A percentile compares a stretch with the other conserved stretches of the same genome.
Conservation (phyloP, 1,139 yeast species). For the Hemisphaericaspora xylanilytica region DNA sequence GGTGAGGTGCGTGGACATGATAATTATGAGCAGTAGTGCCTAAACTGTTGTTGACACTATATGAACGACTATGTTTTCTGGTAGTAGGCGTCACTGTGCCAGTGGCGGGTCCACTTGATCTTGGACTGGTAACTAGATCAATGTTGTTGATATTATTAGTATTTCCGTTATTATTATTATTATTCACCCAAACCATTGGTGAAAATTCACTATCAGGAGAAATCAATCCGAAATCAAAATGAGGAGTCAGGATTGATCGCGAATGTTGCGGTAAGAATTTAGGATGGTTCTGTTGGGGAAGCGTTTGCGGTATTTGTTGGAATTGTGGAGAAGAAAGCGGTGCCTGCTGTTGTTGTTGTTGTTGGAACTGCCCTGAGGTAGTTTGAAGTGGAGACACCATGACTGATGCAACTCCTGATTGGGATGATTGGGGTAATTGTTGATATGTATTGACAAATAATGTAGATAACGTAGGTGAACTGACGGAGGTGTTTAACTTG, state of each 20-base stretch:
- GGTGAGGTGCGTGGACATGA: conserved; percentile 4
- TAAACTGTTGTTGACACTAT: background rate
- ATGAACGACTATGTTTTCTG: background rate
- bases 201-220: background rate
- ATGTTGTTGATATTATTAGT: background rate
- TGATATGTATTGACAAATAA: conserved; percentile 12
- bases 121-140: background rate
- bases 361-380: conserved; percentile 8
- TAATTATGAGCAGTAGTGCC: no score
- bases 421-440: conserved; percentile 9
- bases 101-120: background rate
- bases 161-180: background rate
- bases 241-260: conserved; percentile 14
- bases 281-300: background rate
- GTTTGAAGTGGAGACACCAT: conserved; percentile 13
- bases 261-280: conserved; percentile 8
- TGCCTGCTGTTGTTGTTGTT: no score
- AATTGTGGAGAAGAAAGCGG: no score
- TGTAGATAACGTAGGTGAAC: conserved; percentile 16
- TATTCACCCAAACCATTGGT: background rate
- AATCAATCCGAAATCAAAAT: conserved; percentile 9
- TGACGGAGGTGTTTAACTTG: conserved; percentile 15
- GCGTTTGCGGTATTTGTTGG: conserved; percentile 2
- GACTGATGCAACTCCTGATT: conserved; percentile 13
- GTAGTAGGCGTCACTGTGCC: background rate